Evolutionary conservation across 805 yeast species (phyloP).

Genomic region (Isabelozyma rhagii): DNA sequence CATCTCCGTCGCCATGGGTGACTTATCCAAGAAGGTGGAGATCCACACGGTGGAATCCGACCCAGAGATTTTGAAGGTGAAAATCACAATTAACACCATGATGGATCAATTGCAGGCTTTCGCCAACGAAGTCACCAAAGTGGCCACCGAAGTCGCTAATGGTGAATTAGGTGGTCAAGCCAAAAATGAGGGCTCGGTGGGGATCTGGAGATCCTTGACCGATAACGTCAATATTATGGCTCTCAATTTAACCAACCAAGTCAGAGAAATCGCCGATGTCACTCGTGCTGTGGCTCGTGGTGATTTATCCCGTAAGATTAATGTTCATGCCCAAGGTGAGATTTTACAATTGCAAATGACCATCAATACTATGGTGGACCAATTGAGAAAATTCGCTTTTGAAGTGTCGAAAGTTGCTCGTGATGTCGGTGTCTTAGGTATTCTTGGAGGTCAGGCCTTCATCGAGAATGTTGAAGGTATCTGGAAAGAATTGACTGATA

Average conservation of each 20-base stretch:
- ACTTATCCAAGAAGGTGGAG: slow-evolving; percentile 74
- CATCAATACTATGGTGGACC: slow-evolving; percentile 86
- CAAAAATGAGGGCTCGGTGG: slow-evolving; percentile 77
- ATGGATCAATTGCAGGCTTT: slow-evolving; percentile 82
- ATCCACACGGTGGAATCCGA: slow-evolving; percentile 69
- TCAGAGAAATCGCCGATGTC: slow-evolving; percentile 84
- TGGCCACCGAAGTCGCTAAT: slow-evolving; percentile 86
- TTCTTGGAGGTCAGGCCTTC: slow-evolving; percentile 84
- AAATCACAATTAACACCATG: slow-evolving; percentile 81
- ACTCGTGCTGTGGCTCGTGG: slow-evolving; percentile 88
- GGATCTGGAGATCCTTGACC: slow-evolving; percentile 82
- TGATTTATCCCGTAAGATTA: slow-evolving; percentile 76
- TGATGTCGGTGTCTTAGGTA: slow-evolving; percentile 87
- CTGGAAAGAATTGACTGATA: slow-evolving; percentile 84
- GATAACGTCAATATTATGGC: slow-evolving; percentile 91
- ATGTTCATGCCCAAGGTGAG: slow-evolving; percentile 91
- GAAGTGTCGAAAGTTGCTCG: slow-evolving; percentile 86
- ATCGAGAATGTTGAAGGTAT: slow-evolving; percentile 79
- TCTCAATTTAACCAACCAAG: slow-evolving; percentile 63
- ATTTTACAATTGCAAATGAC: slow-evolving; percentile 82
- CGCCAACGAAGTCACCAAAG: slow-evolving; percentile 77
- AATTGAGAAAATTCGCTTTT: slow-evolving; percentile 75
- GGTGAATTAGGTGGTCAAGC: slow-evolving; percentile 92
- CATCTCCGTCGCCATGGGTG: slow-evolving; percentile 87
- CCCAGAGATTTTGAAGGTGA: slow-evolving; percentile 77